Evolutionary conservation across 176 grass and related monocot genomes (phyloP), one percentile per base, ranked within the genome.

Genomic region (Puccinellia tenuiflora): DNA sequence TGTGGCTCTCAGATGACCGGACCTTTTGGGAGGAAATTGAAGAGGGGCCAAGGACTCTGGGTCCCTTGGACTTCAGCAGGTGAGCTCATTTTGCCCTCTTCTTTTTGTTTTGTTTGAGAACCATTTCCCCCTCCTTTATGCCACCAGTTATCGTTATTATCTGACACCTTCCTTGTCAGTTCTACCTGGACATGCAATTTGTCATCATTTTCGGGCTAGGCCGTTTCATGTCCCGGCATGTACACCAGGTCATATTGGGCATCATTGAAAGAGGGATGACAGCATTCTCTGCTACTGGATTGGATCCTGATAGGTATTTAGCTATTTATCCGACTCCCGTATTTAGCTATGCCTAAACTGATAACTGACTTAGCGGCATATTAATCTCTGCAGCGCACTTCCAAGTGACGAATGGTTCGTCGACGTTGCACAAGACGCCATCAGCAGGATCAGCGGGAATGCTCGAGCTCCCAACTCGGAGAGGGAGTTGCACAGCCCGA

Each of bases 161-260:
- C 59, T 66, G 61, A 75, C 35, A 29, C 24, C 3, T 87, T 67
- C 17, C 39, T 81, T 85, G 75, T 51, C 86, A 98, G 96, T 95
- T 98, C 85, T 95, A 93, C 61, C 83, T 98, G 87, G 96, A 98
- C 81, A 99, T 99, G 96, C 93, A 92, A 87, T 99, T 99, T 65
- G 91, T 99, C 20, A 90, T 99, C 26, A 77, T 93, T 78, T 98
- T 91, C 18, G 91, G 89, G 66, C 96, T 90, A 93, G 93, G 91
- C 38, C 88, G 92, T 55, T 95, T 95, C 80, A 88, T 98, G 68
- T 95, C 91, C 38, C 84, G 96, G 34, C 88, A 93, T 70, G 93
- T 95, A 2, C 90, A 95, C 87, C 89, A 89, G 64, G 89, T 93
- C 80, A 95, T 98, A 80, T 50, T 88, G 35, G 78, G 87, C 4